Conservation (phyloP, 1,284 basidiomycete species). For the Melampsora abietis-canadensis region DNA sequence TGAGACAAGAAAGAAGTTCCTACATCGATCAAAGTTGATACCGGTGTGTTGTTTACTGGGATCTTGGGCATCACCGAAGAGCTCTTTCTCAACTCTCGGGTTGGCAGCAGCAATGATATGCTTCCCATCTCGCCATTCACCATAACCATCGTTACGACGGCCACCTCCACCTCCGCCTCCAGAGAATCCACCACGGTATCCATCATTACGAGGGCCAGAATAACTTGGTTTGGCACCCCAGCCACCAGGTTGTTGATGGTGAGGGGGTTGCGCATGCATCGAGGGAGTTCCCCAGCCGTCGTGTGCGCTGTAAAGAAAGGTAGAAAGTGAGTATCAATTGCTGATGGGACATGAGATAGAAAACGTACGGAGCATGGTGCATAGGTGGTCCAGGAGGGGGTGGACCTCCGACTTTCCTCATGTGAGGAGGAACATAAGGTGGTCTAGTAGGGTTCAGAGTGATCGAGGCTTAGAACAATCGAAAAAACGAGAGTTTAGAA, state of each 20-base stretch:
- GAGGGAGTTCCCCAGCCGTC: slow-evolving; percentile 33
- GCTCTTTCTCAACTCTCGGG: slow-evolving; percentile 85
- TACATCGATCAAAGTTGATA: slow-evolving; percentile 97
- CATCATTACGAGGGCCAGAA: slow-evolving; percentile 30
- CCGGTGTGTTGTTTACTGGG: slow-evolving; percentile 75
- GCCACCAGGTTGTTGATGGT: slow-evolving; percentile 41
- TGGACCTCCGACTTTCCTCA: slow-evolving; percentile 45
- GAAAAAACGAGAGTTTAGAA: slow-evolving; percentile 48
- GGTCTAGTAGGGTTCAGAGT: slow-evolving; percentile 61
- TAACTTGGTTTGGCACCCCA: slow-evolving; percentile 40
- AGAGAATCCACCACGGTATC: slow-evolving; percentile 17
- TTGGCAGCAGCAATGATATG: slow-evolving; percentile 79
- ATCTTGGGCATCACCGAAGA: slow-evolving; percentile 86
- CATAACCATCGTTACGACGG: slow-evolving; percentile 57
- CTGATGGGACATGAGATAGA: slow-evolving; percentile 16
- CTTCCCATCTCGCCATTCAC: slow-evolving; percentile 82
- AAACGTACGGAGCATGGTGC: slow-evolving; percentile 21
- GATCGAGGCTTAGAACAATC: slow-evolving; percentile 60
- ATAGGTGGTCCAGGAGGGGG: slow-evolving; percentile 19
- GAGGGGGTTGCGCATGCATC: slow-evolving; percentile 43
- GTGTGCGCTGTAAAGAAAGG: slow-evolving; percentile 26
- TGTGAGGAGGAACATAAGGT: slow-evolving; percentile 49
- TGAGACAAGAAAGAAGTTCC: background rate
- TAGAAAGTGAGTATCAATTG: slow-evolving; percentile 1
- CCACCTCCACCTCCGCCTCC: slow-evolving; percentile 46